Evolutionary conservation across 306 rosid species (phyloP).

Genomic region (Trifolium subterraneum): DNA sequence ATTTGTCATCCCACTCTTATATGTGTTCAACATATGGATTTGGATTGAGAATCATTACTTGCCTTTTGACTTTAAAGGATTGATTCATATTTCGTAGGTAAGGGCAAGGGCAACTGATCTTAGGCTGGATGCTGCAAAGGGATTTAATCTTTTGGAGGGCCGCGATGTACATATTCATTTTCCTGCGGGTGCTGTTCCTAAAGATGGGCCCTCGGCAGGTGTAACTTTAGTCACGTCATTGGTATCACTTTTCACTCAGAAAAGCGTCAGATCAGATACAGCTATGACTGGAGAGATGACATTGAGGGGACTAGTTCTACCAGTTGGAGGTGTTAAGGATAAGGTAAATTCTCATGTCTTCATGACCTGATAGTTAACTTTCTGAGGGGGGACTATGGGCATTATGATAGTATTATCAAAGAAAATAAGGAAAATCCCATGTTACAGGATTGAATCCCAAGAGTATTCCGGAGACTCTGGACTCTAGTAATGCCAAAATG

Average conservation of each 20-base stretch:
- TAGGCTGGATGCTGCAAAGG: constrained; percentile 64
- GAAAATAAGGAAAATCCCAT: background rate
- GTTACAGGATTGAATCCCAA: background rate
- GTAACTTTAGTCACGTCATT: constrained; percentile 96
- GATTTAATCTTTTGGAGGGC: constrained; percentile 76
- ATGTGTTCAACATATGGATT: constrained; percentile 30
- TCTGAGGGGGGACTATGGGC: constrained; percentile 1
- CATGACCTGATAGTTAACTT: constrained; percentile 30
- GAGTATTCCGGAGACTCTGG: background rate
- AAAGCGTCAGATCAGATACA: constrained; percentile 87
- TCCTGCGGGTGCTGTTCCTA: constrained; percentile 98
- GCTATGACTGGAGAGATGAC: constrained; percentile 99
- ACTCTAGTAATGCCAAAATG: constrained; percentile 2
- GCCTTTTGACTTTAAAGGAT: constrained; percentile 33
- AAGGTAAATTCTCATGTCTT: constrained; percentile 63
- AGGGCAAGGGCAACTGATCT: constrained; percentile 90
- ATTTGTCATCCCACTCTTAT: constrained; percentile 25
- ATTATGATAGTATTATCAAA: background rate
- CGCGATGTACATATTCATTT: constrained; percentile 96
- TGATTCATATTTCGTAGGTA: constrained; percentile 61
- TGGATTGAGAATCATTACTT: constrained; percentile 35
- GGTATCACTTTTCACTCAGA: constrained; percentile 85
- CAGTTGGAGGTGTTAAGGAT: constrained; percentile 98
- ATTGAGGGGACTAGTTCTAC: constrained; percentile 93
- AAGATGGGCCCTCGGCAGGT: constrained; percentile 99